phyloP scores from a whole-genome alignment of 306 rosid species.

The Gastrolobium villosum region DNA sequence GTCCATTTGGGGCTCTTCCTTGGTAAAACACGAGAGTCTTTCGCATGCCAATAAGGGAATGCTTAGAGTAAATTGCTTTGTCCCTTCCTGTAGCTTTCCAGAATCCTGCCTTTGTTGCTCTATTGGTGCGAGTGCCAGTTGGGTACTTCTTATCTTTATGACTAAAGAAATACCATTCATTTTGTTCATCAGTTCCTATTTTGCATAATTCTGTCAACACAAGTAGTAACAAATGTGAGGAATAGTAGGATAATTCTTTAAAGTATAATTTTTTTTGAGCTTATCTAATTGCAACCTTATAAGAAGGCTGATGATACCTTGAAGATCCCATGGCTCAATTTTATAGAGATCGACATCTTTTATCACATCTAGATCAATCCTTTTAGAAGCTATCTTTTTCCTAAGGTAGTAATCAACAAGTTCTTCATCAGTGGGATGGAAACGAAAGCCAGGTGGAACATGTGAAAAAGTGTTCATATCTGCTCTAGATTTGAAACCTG shows the following conservation, averaged over 20 bases:
- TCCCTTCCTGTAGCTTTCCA: conserved; percentile 99
- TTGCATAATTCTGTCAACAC: conserved; percentile 73
- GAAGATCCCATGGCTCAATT: conserved; percentile 98
- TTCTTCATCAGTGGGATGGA: conserved; percentile 97
- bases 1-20: conserved; percentile 96
- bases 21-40: conserved; percentile 91
- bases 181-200: conserved; percentile 73
- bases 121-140: conserved; percentile 85
- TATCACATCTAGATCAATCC: conserved; percentile 84
- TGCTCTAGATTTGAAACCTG: conserved; percentile 56
- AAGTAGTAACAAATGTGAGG: not conserved
- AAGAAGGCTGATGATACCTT: conserved; percentile 63
- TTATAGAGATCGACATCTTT: conserved; percentile 88
- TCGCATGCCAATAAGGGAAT: conserved; percentile 82
- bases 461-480: conserved; percentile 77
- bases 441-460: conserved; percentile 95
- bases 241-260: too few species aligned
- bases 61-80: conserved; percentile 73
- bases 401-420: conserved; percentile 90
- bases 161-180: conserved; percentile 93
- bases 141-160: conserved; percentile 97
- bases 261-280: not conserved
- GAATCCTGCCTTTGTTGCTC: conserved; percentile 95
- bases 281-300: not conserved
- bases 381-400: conserved; percentile 76